Conservation (phyloP, 257 asterid species). For the Jasminum sambac region DNA sequence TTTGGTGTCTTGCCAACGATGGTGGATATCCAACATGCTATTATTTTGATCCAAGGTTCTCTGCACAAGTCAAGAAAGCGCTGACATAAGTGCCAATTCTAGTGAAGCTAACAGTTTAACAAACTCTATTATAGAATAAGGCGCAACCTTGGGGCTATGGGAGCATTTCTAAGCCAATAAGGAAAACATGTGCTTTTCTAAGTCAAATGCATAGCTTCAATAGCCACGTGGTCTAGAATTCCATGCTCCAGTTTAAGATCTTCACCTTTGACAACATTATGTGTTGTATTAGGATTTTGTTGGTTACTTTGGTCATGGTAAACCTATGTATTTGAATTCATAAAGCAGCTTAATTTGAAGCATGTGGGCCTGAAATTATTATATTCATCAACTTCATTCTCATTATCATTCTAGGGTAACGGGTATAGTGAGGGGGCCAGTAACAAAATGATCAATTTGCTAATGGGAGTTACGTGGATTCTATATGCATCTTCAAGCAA, state of each 20-base stretch:
- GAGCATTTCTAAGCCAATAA: neutral
- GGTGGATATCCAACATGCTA: neutral
- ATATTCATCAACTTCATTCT: neutral
- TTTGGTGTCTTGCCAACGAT: neutral
- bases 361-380: too few relatives aligned
- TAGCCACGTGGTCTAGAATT: neutral
- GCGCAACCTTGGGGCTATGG: neutral
- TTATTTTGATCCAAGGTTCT: neutral
- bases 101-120: neutral
- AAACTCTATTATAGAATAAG: neutral
- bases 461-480: neutral
- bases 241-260: too few relatives aligned
- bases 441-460: neutral
- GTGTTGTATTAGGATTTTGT: too few relatives aligned
- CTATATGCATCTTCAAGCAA: neutral
- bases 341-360: too few relatives aligned
- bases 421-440: neutral
- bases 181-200: neutral
- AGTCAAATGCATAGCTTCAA: neutral
- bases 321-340: too few relatives aligned
- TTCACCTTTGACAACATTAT: too few relatives aligned
- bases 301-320: too few relatives aligned
- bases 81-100: neutral
- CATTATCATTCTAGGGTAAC: neutral
- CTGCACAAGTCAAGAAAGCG: neutral